These are phyloP conservation scores for Aspergillus pseudotamarii DNA, from an alignment of 2,329 filamentous ascomycete species.

Conservation along the genomic window DNA sequence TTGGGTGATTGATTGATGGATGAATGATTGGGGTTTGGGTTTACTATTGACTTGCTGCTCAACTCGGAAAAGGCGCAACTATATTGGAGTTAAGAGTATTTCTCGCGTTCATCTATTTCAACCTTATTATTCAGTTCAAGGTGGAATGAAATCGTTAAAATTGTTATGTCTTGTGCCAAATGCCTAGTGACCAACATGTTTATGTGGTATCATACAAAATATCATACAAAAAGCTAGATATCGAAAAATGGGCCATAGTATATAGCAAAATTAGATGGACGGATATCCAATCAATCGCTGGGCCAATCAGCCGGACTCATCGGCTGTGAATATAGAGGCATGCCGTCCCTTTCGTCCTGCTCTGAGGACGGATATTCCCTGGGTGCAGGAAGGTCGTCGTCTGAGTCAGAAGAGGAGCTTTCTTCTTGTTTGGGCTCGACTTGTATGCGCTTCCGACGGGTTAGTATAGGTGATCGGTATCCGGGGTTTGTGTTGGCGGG, in stretches of 20 bases:
- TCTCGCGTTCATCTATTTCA: slow-evolving; percentile 3
- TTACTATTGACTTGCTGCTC: slow-evolving; percentile 13
- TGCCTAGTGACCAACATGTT: neutral
- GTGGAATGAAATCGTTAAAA: neutral
- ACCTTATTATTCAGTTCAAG: neutral
- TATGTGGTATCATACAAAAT: neutral
- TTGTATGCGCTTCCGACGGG: neutral
- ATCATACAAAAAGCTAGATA: neutral
- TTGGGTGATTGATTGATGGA: slow-evolving; percentile 8
- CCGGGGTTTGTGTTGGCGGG: neutral
- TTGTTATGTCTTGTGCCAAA: neutral
- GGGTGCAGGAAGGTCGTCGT: neutral
- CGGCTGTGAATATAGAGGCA: slow-evolving; percentile 10
- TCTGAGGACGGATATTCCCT: neutral
- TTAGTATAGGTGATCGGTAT: neutral
- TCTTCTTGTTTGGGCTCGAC: neutral
- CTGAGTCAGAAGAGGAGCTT: slow-evolving; percentile 2
- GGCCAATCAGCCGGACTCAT: slow-evolving; percentile 13
- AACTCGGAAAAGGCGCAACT: slow-evolving; percentile 36
- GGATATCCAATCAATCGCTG: neutral
- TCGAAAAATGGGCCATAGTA: neutral
- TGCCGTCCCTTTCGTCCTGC: slow-evolving; percentile 1
- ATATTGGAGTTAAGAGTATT: slow-evolving; percentile 19
- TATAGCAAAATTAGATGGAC: neutral
- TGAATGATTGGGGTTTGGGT: slow-evolving; percentile 26